Conservation (phyloP, 1,139 yeast genomes). For the Nakaseomyces kungkrabaensis region DNA sequence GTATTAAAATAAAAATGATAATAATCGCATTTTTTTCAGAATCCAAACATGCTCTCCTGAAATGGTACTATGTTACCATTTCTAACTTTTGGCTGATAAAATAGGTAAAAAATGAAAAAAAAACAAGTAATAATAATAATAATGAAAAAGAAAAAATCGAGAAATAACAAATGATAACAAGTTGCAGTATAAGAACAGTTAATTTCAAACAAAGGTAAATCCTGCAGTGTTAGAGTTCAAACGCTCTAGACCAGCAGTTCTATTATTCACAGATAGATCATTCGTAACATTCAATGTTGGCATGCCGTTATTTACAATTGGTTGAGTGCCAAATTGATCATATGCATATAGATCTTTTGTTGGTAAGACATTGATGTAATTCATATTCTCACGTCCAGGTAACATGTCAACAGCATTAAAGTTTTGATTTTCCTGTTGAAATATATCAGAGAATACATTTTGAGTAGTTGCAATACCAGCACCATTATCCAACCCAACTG, state of each 20-base stretch:
- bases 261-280: constrained; percentile 9
- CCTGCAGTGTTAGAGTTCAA: constrained; percentile 24
- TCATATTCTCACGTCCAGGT: constrained; percentile 11
- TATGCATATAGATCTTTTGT: constrained; percentile 8
- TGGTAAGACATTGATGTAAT: constrained; percentile 8
- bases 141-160: neutral
- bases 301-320: constrained; percentile 9
- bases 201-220: constrained; percentile 5
- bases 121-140: neutral
- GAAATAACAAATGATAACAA: neutral
- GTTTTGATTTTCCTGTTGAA: neutral
- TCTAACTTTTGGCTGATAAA: neutral
- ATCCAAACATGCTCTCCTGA: neutral
- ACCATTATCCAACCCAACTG: constrained; percentile 3
- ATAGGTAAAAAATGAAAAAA: neutral
- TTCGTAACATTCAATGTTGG: constrained; percentile 3
- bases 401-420: constrained; percentile 4
- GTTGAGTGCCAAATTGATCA: constrained; percentile 1
- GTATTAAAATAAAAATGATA: too few relatives aligned
- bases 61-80: too few relatives aligned
- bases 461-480: constrained; percentile 3
- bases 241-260: constrained; percentile 15
- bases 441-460: constrained; percentile 4
- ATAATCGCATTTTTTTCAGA: too few relatives aligned
- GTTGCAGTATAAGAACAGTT: constrained; percentile 1